Evolutionary conservation across 2,329 filamentous ascomycete genomes (phyloP).

Genomic region (Fusarium xylarioides): DNA sequence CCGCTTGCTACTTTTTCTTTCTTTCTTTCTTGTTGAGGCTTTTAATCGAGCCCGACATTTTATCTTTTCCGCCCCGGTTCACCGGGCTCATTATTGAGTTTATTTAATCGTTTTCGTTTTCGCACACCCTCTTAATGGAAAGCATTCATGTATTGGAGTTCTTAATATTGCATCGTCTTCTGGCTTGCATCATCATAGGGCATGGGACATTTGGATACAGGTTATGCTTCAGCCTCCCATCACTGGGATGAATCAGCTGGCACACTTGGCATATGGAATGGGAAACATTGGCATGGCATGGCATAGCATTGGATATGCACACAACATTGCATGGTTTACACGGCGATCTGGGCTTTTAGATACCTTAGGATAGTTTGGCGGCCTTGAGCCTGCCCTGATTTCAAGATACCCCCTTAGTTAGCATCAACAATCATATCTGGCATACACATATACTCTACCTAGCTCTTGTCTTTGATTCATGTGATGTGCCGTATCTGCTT

Average conservation of each 20-base stretch:
- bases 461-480: slow-evolving; percentile 5
- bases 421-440: slow-evolving; percentile 24
- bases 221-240: slow-evolving; percentile 34
- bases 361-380: slow-evolving; percentile 39
- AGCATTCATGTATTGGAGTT: slow-evolving; percentile 30
- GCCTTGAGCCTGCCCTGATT: slow-evolving; percentile 31
- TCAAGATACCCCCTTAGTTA: slow-evolving; percentile 37
- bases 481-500: slow-evolving; percentile 19
- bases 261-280: slow-evolving; percentile 13
- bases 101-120: slow-evolving; percentile 26
- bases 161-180: slow-evolving; percentile 8
- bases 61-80: not conserved
- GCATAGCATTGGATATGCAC: slow-evolving; percentile 24
- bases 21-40: slow-evolving; percentile 4
- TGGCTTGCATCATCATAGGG: slow-evolving; percentile 16
- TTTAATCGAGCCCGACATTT: slow-evolving; percentile 15
- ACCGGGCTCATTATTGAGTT: slow-evolving; percentile 5
- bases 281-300: slow-evolving; percentile 9
- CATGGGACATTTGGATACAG: slow-evolving; percentile 24
- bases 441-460: not conserved
- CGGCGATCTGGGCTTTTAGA: slow-evolving; percentile 28
- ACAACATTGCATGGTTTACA: slow-evolving; percentile 21
- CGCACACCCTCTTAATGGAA: slow-evolving; percentile 14
- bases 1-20: slow-evolving; percentile 1
- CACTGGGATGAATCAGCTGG: slow-evolving; percentile 32